Evolutionary conservation across 2,329 filamentous ascomycete species (phyloP).

Genomic region (Phaeomoniella chlamydospora): DNA sequence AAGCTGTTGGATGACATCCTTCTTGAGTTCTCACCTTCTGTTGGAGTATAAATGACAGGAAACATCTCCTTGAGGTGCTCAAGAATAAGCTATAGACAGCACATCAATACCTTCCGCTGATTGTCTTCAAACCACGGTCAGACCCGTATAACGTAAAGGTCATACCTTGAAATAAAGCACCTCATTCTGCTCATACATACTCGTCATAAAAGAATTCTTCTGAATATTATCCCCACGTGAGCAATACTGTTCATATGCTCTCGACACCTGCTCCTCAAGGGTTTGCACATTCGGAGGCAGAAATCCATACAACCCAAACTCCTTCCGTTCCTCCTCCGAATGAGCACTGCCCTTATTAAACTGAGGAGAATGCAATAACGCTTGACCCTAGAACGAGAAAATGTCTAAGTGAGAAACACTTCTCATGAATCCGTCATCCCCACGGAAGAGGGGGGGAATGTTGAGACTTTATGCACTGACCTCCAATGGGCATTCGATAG

Average conservation of each 20-base stretch:
- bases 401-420: neutral
- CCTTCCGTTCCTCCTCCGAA: conserved; percentile 48
- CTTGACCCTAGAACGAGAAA: conserved; percentile 22
- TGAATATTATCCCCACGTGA: conserved; percentile 49
- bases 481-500: conserved; percentile 16
- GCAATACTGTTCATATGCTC: conserved; percentile 70
- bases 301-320: conserved; percentile 58
- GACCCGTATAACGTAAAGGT: no score
- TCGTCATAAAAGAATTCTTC: conserved; percentile 81
- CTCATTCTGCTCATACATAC: conserved; percentile 72
- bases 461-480: conserved; percentile 2
- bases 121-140: no score
- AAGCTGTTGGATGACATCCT: no score
- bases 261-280: conserved; percentile 58
- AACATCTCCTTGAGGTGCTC: conserved; percentile 80
- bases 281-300: conserved; percentile 60
- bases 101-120: no score
- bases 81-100: conserved; percentile 47
- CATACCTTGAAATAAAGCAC: conserved; percentile 63
- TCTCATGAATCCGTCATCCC: conserved; percentile 1
- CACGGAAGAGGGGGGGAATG: no score
- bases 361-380: conserved; percentile 48
- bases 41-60: conserved; percentile 79
- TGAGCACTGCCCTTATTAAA: conserved; percentile 82
- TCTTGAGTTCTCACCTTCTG: conserved; percentile 34